Evolutionary conservation across 2,329 filamentous ascomycete genomes (phyloP), one percentile per base, ranked within the genome.

Genomic region (Aspergillus sp.): DNA sequence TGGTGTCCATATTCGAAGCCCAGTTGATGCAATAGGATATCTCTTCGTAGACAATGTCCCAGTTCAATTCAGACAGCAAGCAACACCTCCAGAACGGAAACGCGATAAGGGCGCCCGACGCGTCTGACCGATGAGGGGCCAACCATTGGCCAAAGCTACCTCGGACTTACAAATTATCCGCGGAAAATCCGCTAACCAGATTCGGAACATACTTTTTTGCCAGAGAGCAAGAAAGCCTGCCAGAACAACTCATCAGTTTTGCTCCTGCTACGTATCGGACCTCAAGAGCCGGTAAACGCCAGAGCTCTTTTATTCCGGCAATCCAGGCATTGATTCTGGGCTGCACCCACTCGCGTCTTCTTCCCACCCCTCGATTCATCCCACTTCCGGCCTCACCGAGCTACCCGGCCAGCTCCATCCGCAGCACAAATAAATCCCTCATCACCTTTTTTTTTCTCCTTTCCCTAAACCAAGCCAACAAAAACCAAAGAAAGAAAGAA

Each of bases 1-100:
- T 63, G 23, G 66, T 64, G 27, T 69, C 66, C 66, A 70, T 70
- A 35, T 41, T 61, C 12, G 14, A 12, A 31, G 8, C 8, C 11
- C 9, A 12, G 27, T 11, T 31, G 27, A 31, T 9, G 27, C 1
- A 11, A 31, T 11, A 31, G 4, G 27, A 31, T 31, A 31, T 31
- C 9, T 31, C 9, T 4, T 31, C 27, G 27, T 31, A 31, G 27
- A 31, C 27, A 31, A 9, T 9, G 9, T 27, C 27, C 27, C 8
- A 31, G 7, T 25, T 31, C 27, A 31, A 31, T 31, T 31, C 27
- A 31, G 27, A 31, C 27, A 31, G 9, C 27, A 31, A 47, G 45
- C 27, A 35, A 35, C 23, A 5, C 5, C 27, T 35, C 11, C 45
- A 48, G 27, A 40, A 17, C 8, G 33, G 6, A 21, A 25, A 52